Percentiles rank a stretch among this genome's conserved stretches.
Evolutionary conservation across 1,139 yeast species (phyloP).

Genomic region (Pichia sp.): DNA sequence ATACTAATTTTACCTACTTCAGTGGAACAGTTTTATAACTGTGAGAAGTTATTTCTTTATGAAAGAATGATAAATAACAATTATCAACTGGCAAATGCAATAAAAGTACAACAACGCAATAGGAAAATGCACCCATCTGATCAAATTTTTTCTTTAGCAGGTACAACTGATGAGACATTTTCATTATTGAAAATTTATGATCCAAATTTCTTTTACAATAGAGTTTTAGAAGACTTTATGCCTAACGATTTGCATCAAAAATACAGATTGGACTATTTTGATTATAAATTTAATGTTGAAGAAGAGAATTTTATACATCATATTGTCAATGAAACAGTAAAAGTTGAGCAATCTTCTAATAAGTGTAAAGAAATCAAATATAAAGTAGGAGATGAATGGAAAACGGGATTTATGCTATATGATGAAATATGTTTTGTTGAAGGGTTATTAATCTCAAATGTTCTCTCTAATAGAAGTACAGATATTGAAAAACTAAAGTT

Average conservation of each 20-base stretch:
- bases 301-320: no score
- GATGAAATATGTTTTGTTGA: not conserved
- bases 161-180: not conserved
- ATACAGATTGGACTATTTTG: not conserved
- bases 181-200: not conserved
- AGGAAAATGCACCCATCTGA: conserved; percentile 2
- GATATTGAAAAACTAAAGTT: not conserved
- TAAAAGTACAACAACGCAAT: not conserved
- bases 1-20: not conserved
- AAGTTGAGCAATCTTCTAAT: no score
- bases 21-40: not conserved
- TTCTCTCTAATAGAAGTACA: not conserved
- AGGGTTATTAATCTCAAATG: not conserved
- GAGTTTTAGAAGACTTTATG: not conserved
- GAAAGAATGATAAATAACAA: not conserved
- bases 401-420: not conserved
- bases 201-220: not conserved
- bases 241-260: not conserved
- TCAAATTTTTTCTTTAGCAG: not conserved
- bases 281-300: not conserved
- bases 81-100: not conserved
- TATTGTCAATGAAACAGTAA: not conserved
- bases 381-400: not conserved
- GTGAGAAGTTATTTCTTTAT: not conserved
- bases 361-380: not conserved